Evolutionary conservation across 164 flowering plant genomes (phyloP), one percentile per base, ranked within the genome.

Genomic region (Protea cynaroides): DNA sequence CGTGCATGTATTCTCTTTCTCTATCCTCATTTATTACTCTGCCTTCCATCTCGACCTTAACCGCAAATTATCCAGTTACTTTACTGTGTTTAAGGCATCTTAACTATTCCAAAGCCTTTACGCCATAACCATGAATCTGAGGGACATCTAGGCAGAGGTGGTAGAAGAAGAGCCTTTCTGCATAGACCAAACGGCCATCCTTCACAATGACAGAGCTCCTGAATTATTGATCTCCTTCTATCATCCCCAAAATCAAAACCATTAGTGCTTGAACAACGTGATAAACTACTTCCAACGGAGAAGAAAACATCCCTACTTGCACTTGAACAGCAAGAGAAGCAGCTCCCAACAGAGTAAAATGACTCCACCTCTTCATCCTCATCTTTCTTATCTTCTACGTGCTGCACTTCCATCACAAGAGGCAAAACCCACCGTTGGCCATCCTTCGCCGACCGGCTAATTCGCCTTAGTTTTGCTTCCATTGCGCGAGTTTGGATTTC

Each of bases 171-270:
- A 12, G 77, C 78, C 71, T 77, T 92, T 57, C 88, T 65, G 76
- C 80, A 79, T 4, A 92, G 82, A 21, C 98, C 98, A 24, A 92
- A 89, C 0, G 98, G 95, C 98, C 98, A 92, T 29, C 96, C 96
- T 50, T 89, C 80, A 25, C 91, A 89, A 11, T 82, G 79, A 19
- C 83, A 65, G 9, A 89, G 58, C 75, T 85, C 90, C 54, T 73
- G 71, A 24, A 85, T 68, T 14, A 89, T 74, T 0, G 82, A 77
- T 1, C 77, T 75, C 70, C 77, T 72, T 51, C 60, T 51, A 19
- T 62, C 46, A 29, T 77, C 78, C 23, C 25, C 62, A 57, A 71
- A 70, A 21, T 83, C 84, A 8, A 75, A 7, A 62, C 68, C 74
- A 15, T 64, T 72, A 43, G 72, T 64, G 77, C 84, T 79, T 13